Base-by-base conservation (phyloP, 2,329 filamentous ascomycete species). In the Davidsoniella virescens region DNA sequence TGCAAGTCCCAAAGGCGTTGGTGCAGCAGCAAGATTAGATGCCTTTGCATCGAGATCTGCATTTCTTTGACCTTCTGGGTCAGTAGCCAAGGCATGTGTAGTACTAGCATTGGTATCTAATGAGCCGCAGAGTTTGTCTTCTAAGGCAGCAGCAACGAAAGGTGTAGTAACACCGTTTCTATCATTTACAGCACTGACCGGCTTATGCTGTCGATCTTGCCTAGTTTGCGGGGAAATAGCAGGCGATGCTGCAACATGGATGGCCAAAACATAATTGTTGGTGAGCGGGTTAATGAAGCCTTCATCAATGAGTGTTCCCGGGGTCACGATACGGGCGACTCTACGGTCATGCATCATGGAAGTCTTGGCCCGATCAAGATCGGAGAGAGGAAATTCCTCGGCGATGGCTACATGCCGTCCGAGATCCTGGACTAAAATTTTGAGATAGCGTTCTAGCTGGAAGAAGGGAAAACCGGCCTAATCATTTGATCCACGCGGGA, bases 241-340 rank as follows among this genome's bases (percentile, higher is more conserved):
- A 26, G 18, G 7, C 26, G 26, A 25, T 18, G 38, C n/a, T 10
- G 52, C 54, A 25, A 83, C 62, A 60, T 93, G 77, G 44, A 96
- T 75, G 37, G 85, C 82, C 62, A 96, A 75, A 33, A 96, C 72
- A 63, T 90, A 98, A 62, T 95, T 96, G 65, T 92, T 95, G 59
- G 85, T 80, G 61, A 84, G 90, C 1, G 87, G 86, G 61, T 96
- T 86, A 71, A 98, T 87, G 63, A 96, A 98, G 58, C 87, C 88
- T 65, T 98, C 92, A 64, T 98, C 92, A 56, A 98, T 94, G 49
- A 98, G 70, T 1, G 92, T 98, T 17, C 92, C 92, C 1, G 92
- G 87, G 0, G 92, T 96, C 60, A 98, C 79, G 57, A 98, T 82
- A 52, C 92, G 80, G 16, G 85, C 77, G 12, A 98, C 87, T 57